These are phyloP conservation scores for Phoenix dactylifera DNA, from an alignment of 176 grass and related monocot genomes.

Conservation along the genomic window DNA sequence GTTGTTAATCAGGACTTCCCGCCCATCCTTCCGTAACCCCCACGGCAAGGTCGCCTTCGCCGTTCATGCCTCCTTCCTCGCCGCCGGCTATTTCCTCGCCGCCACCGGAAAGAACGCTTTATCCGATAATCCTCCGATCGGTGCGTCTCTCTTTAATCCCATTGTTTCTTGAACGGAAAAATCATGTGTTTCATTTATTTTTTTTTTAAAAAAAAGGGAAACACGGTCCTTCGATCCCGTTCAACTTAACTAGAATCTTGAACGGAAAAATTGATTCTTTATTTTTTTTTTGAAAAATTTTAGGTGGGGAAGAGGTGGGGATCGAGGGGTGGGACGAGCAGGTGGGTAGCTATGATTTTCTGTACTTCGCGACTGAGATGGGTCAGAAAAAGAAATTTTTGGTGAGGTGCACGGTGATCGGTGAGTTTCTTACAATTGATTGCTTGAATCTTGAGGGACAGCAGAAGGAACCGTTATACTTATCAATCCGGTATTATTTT, in stretches of 20 bases:
- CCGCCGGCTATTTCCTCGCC: conserved; percentile 46
- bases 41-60: conserved; percentile 64
- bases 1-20: conserved; percentile 58
- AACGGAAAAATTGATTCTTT: too few species aligned
- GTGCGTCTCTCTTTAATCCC: conserved; percentile 1
- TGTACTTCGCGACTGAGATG: too few species aligned
- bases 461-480: too few species aligned
- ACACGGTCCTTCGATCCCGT: too few species aligned
- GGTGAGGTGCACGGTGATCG: too few species aligned
- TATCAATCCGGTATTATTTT: background rate
- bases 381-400: too few species aligned
- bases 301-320: conserved; percentile 56
- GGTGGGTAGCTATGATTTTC: conserved; percentile 48
- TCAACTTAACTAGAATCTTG: too few species aligned
- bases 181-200: too few species aligned
- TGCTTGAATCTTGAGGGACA: too few species aligned
- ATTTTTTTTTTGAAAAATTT: conserved; percentile 2
- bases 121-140: conserved; percentile 29
- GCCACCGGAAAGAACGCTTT: conserved; percentile 52
- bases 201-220: too few species aligned
- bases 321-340: conserved; percentile 71
- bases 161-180: too few species aligned
- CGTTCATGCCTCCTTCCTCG: conserved; percentile 63
- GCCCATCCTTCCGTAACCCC: conserved; percentile 32
- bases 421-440: too few species aligned